Percentiles rank a stretch among this genome's conserved stretches.
Evolutionary conservation across 305 asterid species (phyloP).

Genomic region (Solanum aculeatissimum): DNA sequence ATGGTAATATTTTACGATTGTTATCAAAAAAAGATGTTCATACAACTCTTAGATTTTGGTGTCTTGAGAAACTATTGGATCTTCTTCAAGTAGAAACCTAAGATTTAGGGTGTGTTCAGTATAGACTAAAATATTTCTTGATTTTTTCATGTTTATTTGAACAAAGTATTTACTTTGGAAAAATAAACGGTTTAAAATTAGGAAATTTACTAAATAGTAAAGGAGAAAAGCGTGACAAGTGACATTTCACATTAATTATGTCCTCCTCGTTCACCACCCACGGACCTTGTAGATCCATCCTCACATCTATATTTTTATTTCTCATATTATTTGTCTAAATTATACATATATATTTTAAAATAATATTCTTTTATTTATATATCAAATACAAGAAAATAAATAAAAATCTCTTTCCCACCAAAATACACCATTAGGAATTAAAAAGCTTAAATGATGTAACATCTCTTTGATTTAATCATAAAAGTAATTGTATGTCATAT

Average conservation of each 20-base stretch:
- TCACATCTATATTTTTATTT: too few relatives aligned
- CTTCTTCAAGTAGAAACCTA: too few relatives aligned
- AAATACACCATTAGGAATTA: neutral
- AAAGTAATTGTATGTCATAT: neutral
- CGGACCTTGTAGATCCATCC: neutral
- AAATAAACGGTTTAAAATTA: neutral
- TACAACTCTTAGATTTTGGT: neutral
- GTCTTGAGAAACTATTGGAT: neutral
- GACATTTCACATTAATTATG: neutral
- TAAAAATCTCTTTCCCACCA: too few relatives aligned
- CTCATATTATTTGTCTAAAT: too few relatives aligned
- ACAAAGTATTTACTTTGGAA: neutral
- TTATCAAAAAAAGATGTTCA: too few relatives aligned
- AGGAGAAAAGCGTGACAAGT: accelerated
- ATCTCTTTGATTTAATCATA: neutral
- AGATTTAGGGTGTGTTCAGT: neutral
- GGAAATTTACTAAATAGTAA: neutral
- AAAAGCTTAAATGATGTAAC: neutral
- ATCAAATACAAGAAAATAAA: too few relatives aligned
- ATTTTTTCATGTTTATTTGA: neutral
- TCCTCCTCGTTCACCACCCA: neutral
- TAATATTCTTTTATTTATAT: neutral
- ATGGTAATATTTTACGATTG: too few relatives aligned
- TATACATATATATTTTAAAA: neutral
- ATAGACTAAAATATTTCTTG: too few relatives aligned